phyloP scores from a whole-genome alignment of 164 flowering plant genomes.

The Aristolochia contorta region DNA sequence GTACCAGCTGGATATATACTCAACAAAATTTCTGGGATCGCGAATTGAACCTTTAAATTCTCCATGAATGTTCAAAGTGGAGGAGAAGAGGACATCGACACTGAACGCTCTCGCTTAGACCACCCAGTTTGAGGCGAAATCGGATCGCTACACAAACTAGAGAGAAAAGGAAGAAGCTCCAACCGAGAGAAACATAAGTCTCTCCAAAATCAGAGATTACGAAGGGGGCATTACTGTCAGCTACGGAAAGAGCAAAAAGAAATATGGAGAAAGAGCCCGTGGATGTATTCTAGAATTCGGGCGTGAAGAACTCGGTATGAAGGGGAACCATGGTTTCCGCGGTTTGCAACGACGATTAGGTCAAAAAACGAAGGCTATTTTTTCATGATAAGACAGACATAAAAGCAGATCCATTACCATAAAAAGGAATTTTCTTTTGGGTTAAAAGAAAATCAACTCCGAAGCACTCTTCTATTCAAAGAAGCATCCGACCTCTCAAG shows the following conservation, averaged over 20 bases:
- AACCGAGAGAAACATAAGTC: not conserved
- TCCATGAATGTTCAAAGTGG: no score
- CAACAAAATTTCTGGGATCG: no score
- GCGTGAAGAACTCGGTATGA: constrained; percentile 27
- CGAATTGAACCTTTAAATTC: no score
- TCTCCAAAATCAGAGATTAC: not conserved
- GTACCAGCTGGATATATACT: no score
- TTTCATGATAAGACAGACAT: constrained; percentile 12
- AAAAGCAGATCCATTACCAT: constrained; percentile 27
- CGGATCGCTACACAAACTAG: not conserved
- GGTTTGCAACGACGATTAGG: constrained; percentile 12
- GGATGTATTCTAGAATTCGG: constrained; percentile 6
- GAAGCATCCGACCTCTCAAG: constrained; percentile 16
- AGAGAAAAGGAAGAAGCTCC: not conserved
- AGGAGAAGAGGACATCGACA: no score
- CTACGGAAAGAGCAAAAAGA: not conserved
- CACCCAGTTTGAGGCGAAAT: no score
- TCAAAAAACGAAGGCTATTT: constrained; percentile 4
- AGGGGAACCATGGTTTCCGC: constrained; percentile 28
- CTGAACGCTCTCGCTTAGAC: no score
- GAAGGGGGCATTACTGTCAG: not conserved
- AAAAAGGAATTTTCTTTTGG: constrained; percentile 26
- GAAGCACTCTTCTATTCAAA: constrained; percentile 26
- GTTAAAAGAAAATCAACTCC: not conserved
- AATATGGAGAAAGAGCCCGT: not conserved